Evolutionary conservation across 2,329 filamentous ascomycete species (phyloP).

Genomic region (Alternaria consortialis): DNA sequence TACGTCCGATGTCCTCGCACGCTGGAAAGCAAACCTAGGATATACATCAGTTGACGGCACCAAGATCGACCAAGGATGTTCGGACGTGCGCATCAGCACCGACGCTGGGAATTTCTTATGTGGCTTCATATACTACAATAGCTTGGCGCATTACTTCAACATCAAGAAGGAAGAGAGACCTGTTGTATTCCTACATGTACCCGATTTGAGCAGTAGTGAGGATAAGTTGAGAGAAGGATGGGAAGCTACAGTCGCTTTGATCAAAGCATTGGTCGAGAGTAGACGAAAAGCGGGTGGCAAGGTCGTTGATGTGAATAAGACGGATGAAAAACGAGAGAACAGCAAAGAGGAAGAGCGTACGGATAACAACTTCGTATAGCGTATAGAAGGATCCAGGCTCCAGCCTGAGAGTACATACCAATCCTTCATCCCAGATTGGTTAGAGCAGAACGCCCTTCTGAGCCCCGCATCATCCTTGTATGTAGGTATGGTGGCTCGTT

Average conservation of each 20-base stretch:
- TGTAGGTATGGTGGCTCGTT: neutral
- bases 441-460: constrained; percentile 5
- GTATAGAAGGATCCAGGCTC: neutral
- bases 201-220: constrained; percentile 42
- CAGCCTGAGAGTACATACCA: neutral
- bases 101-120: constrained; percentile 51
- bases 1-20: constrained; percentile 39
- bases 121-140: constrained; percentile 50
- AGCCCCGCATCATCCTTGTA: constrained; percentile 1
- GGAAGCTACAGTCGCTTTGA: constrained; percentile 43
- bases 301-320: constrained; percentile 11
- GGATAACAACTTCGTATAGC: constrained; percentile 25
- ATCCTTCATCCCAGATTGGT: neutral
- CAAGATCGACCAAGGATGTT: neutral
- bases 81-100: constrained; percentile 40
- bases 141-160: constrained; percentile 40
- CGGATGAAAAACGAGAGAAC: neutral
- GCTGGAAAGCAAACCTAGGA: constrained; percentile 37
- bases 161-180: constrained; percentile 35
- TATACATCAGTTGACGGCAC: constrained; percentile 8
- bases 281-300: constrained; percentile 27
- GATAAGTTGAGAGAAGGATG: constrained; percentile 37
- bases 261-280: constrained; percentile 48
- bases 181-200: constrained; percentile 49
- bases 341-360: neutral